A percentile compares a stretch with the other conserved stretches of the same genome.
Conservation (phyloP, 495 filamentous ascomycete species). For the Lasiosphaeris hirsuta region DNA sequence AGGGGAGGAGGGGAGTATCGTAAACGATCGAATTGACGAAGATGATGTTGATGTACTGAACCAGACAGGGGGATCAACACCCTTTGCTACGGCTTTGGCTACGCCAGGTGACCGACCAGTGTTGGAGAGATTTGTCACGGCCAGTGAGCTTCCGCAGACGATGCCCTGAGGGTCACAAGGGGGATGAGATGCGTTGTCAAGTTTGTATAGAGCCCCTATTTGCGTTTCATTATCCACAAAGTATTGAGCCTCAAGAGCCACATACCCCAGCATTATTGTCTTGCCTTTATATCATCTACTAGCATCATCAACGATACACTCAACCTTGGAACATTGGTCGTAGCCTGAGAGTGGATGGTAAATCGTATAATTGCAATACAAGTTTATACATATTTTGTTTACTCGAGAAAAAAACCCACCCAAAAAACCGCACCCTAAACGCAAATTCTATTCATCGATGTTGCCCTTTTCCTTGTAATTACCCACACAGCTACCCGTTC, state of each 20-base stretch:
- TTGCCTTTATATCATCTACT: background rate
- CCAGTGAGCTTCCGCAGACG: slow-evolving; percentile 1
- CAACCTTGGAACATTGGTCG: background rate
- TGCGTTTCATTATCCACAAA: background rate
- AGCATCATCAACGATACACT: background rate
- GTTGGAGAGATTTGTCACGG: slow-evolving; percentile 9
- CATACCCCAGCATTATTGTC: background rate
- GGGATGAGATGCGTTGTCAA: too few relatives aligned
- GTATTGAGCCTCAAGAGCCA: background rate
- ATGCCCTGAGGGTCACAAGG: background rate
- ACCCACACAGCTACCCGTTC: slow-evolving; percentile 19
- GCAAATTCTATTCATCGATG: too few relatives aligned
- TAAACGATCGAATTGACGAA: background rate
- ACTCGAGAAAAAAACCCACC: too few relatives aligned
- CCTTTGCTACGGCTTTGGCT: slow-evolving; percentile 1
- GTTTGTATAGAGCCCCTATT: background rate
- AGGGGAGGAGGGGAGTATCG: background rate
- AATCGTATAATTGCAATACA: slow-evolving; percentile 2
- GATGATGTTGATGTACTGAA: background rate
- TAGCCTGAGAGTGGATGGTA: background rate
- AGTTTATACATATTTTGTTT: background rate
- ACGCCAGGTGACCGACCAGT: slow-evolving; percentile 5
- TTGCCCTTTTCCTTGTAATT: too few relatives aligned
- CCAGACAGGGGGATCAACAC: background rate
- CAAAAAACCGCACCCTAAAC: too few relatives aligned